Conservation (phyloP, 257 asterid species). For the Solanum sitiens region DNA sequence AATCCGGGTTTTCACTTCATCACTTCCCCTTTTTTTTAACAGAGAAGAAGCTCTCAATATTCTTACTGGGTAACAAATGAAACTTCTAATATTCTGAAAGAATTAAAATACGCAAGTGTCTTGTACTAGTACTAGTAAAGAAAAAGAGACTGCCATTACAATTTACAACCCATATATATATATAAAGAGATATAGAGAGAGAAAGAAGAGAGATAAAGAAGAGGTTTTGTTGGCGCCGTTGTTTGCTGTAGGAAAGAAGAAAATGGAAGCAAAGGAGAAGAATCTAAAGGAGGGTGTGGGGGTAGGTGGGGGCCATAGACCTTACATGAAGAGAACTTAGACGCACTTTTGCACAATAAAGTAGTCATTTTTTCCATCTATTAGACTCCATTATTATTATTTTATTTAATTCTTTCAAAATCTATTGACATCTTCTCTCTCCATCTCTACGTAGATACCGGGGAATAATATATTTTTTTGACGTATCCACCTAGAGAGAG, state of each 20-base stretch:
- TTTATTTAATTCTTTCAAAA: neutral
- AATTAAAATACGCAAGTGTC: neutral
- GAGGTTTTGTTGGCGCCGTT: neutral
- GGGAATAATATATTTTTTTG: neutral
- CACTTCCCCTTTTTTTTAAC: too few species aligned
- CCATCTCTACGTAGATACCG: neutral
- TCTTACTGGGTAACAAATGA: neutral
- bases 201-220: neutral
- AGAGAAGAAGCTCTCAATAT: neutral
- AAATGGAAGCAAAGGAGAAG: constrained; percentile 2
- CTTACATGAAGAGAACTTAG: constrained; percentile 86
- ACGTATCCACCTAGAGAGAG: neutral
- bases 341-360: constrained; percentile 47
- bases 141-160: neutral
- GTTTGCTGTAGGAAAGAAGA: constrained; percentile 10
- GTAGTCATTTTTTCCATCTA: constrained; percentile 4
- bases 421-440: neutral
- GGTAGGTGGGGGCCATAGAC: constrained; percentile 21
- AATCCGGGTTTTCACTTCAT: neutral
- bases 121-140: neutral
- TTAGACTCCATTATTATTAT: neutral
- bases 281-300: constrained; percentile 15
- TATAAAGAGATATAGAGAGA: neutral
- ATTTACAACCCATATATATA: neutral
- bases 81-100: neutral